These are phyloP conservation scores for Calocybe cyanea DNA, from an alignment of 768 basidiomycete species.

Conservation along the genomic window DNA sequence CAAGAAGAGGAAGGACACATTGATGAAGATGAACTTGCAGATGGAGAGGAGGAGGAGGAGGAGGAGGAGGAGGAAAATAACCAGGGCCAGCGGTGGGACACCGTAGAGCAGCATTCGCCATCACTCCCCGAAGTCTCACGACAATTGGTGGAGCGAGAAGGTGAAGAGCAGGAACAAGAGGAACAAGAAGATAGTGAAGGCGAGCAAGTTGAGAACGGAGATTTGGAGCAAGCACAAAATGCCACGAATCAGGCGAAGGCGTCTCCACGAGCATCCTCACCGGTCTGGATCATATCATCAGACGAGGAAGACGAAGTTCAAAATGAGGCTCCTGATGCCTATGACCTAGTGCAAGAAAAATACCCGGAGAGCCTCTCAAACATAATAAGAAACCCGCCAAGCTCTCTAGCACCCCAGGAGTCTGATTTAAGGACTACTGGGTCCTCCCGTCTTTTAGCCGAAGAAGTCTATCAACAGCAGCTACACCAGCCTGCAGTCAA, in stretches of 20 bases:
- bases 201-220: slow-evolving; percentile 10
- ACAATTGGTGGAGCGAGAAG: slow-evolving; percentile 13
- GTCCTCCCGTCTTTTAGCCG: slow-evolving; percentile 7
- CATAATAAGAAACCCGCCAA: slow-evolving; percentile 6
- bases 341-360: slow-evolving; percentile 12
- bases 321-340: background rate
- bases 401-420: background rate
- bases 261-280: slow-evolving; percentile 10
- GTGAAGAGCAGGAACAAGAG: slow-evolving; percentile 8
- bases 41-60: slow-evolving; percentile 19
- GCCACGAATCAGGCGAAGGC: background rate
- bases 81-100: slow-evolving; percentile 6
- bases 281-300: slow-evolving; percentile 21
- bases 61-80: slow-evolving; percentile 9
- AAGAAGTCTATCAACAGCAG: background rate
- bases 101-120: background rate
- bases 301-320: slow-evolving; percentile 20
- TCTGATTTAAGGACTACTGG: background rate
- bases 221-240: slow-evolving; percentile 8
- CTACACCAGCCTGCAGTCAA: background rate
- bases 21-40: slow-evolving; percentile 14
- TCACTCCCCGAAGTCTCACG: slow-evolving; percentile 1
- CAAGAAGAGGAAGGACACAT: slow-evolving; percentile 19
- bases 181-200: slow-evolving; percentile 12
- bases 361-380: slow-evolving; percentile 11